phyloP scores from a whole-genome alignment of 2,329 filamentous ascomycete genomes.

The Zalaria obscura region DNA sequence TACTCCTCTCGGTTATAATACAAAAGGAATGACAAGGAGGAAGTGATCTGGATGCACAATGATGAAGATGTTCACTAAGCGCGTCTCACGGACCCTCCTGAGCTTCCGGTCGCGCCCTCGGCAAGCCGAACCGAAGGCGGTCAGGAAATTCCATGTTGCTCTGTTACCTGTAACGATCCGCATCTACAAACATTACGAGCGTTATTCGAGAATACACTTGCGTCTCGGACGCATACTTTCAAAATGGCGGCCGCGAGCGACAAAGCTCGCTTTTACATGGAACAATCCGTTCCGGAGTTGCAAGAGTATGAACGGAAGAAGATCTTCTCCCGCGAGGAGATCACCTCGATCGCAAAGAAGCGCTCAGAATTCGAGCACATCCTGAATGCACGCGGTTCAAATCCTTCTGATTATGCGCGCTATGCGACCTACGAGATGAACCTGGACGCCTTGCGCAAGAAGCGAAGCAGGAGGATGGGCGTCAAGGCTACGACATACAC shows the following conservation, averaged over 20 bases:
- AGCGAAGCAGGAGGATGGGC: conserved; percentile 68
- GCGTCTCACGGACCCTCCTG: not conserved
- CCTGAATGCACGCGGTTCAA: conserved; percentile 58
- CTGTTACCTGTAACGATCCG: no score
- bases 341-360: conserved; percentile 74
- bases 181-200: no score
- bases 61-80: not conserved
- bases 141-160: no score
- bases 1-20: not conserved
- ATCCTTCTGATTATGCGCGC: conserved; percentile 63
- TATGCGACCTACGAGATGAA: conserved; percentile 65
- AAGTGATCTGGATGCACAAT: not conserved
- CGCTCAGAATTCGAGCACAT: conserved; percentile 88
- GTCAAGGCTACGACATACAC: conserved; percentile 53
- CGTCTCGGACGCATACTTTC: not conserved
- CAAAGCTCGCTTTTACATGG: conserved; percentile 89
- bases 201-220: not conserved
- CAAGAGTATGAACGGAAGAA: conserved; percentile 85
- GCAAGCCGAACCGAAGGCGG: no score
- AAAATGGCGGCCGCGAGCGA: conserved; percentile 73
- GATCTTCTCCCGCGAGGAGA: conserved; percentile 84
- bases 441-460: conserved; percentile 59
- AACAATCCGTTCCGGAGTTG: conserved; percentile 82
- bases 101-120: no score
- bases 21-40: not conserved